Base-by-base conservation (phyloP, 139 green algal genomes). In the Trebouxia sp. region DNA sequence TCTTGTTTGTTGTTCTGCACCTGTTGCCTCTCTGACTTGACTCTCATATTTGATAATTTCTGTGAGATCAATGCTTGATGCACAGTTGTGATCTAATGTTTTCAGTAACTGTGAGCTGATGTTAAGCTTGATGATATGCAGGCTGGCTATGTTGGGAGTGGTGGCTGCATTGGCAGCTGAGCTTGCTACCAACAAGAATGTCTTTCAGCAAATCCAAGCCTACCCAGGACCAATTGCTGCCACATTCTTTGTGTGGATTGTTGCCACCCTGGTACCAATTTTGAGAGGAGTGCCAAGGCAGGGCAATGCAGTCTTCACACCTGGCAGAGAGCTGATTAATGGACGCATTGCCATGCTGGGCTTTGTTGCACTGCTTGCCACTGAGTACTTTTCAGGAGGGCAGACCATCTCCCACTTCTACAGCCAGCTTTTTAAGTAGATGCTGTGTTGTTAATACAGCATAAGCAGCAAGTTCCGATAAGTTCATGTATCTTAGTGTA, bases 131-230 rank as follows among this genome's bases (percentile, higher is more conserved):
- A n/a, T n/a, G n/a, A n/a, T 26, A 10, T 78, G 20, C 78, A 76
- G 88, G n/a, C 84, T 93, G 32, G 86, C 88, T 10, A 93, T 93
- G 88, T 83, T 94, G 2, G 91, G 89, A 55, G 88, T 95, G 20
- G 56, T 93, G 0, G 84, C 90, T 17, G 90, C 88, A 5, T 28
- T 95, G 28, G 89, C 82, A 42, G 86, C 86, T 42, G 91, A 95
- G 89, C 32, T 91, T 9, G 56, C 76, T 30, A 86, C 79, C 15
- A 80, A 82, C 32, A 70, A 92, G 79, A 78, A 51, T n/a, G 75
- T 93, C 28, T 58, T 91, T 42, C 65, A 75, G 43, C 90, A 94
- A 86, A 76, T 90, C 6, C 3, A 66, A 32, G 28, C 35, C 11
- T 45, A 76, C 26, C 83, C 51, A 32, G 37, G 28, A 5, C 30